Conservation (phyloP, 139 green algal genomes). For the Volvox reticuliferus region DNA sequence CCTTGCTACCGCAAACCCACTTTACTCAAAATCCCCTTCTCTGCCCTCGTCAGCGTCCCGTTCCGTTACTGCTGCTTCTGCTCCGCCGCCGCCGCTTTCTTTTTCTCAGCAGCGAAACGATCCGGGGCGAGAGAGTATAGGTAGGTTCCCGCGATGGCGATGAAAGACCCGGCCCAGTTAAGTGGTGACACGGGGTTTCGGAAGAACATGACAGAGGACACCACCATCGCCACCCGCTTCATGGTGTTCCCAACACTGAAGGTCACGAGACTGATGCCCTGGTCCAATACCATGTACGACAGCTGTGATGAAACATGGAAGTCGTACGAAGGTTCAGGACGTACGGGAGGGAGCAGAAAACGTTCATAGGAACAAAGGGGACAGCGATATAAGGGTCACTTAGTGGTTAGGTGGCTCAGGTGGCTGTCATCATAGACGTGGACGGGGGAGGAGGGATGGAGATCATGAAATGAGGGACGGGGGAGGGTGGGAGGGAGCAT, state of each 20-base stretch:
- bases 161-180: slow-evolving; percentile 87
- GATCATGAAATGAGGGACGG: no score
- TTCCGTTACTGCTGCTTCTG: not conserved
- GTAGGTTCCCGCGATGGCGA: slow-evolving; percentile 90
- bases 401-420: no score
- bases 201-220: slow-evolving; percentile 71
- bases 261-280: slow-evolving; percentile 88
- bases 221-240: slow-evolving; percentile 94
- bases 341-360: no score
- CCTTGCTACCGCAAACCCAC: no score
- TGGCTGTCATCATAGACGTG: no score
- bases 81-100: slow-evolving; percentile 53
- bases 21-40: no score
- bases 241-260: slow-evolving; percentile 95
- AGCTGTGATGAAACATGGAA: slow-evolving; percentile 57
- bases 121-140: slow-evolving; percentile 87
- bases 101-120: slow-evolving; percentile 66
- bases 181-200: slow-evolving; percentile 79
- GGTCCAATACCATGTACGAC: slow-evolving; percentile 92
- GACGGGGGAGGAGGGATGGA: no score
- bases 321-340: no score
- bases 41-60: no score
- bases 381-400: no score
- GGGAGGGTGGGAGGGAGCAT: no score
- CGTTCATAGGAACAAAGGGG: no score